Evolutionary conservation across 768 basidiomycete species (phyloP), one percentile per base, ranked within the genome.

Genomic region (Dendrothele bispora): DNA sequence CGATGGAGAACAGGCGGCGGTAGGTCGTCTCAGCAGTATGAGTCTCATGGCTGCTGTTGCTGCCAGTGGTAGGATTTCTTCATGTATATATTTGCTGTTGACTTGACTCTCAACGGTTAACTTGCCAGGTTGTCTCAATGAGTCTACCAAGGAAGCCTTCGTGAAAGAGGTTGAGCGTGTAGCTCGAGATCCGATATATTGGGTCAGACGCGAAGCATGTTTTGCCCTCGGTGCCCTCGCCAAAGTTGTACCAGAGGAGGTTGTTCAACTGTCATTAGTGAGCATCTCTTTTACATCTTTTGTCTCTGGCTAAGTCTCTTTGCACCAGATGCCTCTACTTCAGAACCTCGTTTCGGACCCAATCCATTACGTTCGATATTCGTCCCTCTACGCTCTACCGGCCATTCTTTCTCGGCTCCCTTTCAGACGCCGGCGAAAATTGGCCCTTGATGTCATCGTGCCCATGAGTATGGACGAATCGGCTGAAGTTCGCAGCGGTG

Each of bases 21-120:
- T 92, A 17, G 95, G 95, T 5, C 78, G 92, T 48, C 72, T 95
- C 40, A 89, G 91, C 4, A 91, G 91, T 57, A 93, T 97, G 92
- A 91, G 90, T 61, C 70, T 97, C 42, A 89, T 95, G 72, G 93
- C 93, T 30, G 84, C 91, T 7, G 83, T 93, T 11, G 80, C 88
- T 25, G 89, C 91, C 22, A 83, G 82, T 52, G 85, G 86, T 88
- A 62, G 61, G 77, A 71, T 42, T 49, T 38, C 51, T 41, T 37
- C 6, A 29, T 25, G 10, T 20, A 27, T 37, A 3, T 21, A 7
- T 14, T 26, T 39, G 22, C 11, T 17, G 14, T 30, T 6, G 3
- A 20, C 29, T 27, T n/a, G n/a, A n/a, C n/a, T n/a, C n/a, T n/a
- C n/a, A n/a, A n/a, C n/a, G n/a, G n/a, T n/a, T n/a, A n/a, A 46